Percentiles rank a stretch among this genome's conserved stretches.
These are phyloP conservation scores for Knufia petricola DNA, from an alignment of 2,329 filamentous ascomycete species.

Conservation along the genomic window DNA sequence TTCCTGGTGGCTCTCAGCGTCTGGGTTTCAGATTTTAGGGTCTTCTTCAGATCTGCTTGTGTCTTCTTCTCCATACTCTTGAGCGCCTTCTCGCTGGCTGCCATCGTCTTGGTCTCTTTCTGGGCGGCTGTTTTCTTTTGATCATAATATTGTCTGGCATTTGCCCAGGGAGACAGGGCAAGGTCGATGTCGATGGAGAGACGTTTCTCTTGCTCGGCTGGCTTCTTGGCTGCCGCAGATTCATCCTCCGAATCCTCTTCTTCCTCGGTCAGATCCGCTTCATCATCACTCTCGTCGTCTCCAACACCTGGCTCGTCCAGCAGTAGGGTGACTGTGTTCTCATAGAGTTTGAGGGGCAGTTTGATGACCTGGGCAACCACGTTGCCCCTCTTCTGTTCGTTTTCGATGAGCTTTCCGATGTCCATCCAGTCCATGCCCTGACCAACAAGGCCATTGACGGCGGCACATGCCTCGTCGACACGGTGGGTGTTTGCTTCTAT, in stretches of 20 bases:
- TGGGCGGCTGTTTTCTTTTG: constrained; percentile 73
- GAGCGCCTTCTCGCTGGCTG: constrained; percentile 71
- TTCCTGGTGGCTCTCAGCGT: constrained; percentile 72
- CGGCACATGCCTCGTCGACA: constrained; percentile 85
- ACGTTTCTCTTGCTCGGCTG: constrained; percentile 29
- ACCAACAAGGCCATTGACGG: constrained; percentile 80
- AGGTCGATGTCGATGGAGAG: constrained; percentile 80
- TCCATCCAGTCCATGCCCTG: constrained; percentile 98
- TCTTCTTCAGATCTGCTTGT: constrained; percentile 71
- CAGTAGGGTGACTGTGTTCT: constrained; percentile 75
- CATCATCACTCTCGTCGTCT: constrained; percentile 52
- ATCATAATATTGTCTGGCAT: constrained; percentile 85
- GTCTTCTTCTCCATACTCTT: constrained; percentile 90
- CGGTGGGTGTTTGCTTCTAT: constrained; percentile 85
- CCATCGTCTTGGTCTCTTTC: constrained; percentile 78
- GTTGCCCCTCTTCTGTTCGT: constrained; percentile 72
- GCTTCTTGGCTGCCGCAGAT: constrained; percentile 21
- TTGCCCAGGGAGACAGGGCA: constrained; percentile 70
- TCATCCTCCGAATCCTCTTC: constrained; percentile 35
- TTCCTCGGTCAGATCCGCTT: constrained; percentile 41
- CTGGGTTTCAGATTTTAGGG: constrained; percentile 83
- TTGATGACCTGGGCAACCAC: constrained; percentile 80
- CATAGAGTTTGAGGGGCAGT: constrained; percentile 76
- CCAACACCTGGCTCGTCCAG: constrained; percentile 61
- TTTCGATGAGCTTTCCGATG: constrained; percentile 76